A percentile compares a stretch with the other conserved stretches of the same genome.
Evolutionary conservation across 805 yeast species (phyloP).

Genomic region (Monosporozyma unispora): DNA sequence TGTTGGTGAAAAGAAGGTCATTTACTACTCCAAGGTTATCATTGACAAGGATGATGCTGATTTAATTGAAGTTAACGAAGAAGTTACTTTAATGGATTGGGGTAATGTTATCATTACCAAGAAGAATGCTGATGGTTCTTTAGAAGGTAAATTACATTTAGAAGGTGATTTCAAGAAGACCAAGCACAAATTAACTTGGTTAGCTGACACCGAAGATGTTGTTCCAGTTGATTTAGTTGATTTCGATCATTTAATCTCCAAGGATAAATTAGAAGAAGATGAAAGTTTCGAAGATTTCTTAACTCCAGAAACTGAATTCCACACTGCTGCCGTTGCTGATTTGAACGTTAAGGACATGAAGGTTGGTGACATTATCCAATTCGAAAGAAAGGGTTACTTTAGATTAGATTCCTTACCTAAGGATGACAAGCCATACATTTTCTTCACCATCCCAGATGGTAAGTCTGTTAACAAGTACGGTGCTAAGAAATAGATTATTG

Average conservation of each 20-base stretch:
- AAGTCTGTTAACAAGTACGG: constrained; percentile 72
- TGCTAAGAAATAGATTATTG: constrained; percentile 43
- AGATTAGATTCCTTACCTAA: constrained; percentile 55
- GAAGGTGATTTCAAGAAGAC: constrained; percentile 98
- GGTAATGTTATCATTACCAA: constrained; percentile 81
- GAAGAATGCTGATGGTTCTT: constrained; percentile 54
- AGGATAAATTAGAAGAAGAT: constrained; percentile 90
- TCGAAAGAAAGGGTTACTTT: constrained; percentile 95
- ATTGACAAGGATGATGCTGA: constrained; percentile 82
- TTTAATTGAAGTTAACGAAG: constrained; percentile 75
- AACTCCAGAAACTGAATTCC: constrained; percentile 82
- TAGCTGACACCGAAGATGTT: constrained; percentile 70
- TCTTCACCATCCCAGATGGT: constrained; percentile 95
- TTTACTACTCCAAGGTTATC: constrained; percentile 52
- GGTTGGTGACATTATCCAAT: constrained; percentile 83
- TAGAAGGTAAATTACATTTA: constrained; percentile 73
- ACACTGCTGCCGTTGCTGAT: constrained; percentile 69
- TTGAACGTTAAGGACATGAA: constrained; percentile 65
- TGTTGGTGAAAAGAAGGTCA: constrained; percentile 75
- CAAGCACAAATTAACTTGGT: constrained; percentile 90
- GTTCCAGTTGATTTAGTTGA: constrained; percentile 73
- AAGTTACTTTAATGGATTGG: constrained; percentile 98
- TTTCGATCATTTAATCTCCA: constrained; percentile 89
- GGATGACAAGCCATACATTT: constrained; percentile 57
- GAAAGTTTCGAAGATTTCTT: constrained; percentile 89